Conservation (phyloP, 768 basidiomycete genomes). For the Mrakia blollopis region DNA sequence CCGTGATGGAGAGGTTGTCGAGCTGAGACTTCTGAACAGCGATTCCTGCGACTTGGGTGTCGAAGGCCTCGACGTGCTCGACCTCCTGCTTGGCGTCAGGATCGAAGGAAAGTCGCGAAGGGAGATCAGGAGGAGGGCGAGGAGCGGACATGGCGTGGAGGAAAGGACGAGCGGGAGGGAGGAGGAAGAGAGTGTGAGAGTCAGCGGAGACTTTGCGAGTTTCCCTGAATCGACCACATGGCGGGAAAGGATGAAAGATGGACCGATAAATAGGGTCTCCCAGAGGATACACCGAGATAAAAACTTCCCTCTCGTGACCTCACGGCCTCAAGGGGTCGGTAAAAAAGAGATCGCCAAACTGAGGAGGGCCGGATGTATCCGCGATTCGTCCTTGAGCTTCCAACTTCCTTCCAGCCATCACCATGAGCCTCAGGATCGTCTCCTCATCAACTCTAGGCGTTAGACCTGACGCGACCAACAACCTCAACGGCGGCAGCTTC, state of each 20-base stretch:
- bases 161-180: background rate
- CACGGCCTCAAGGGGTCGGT: too few relatives aligned
- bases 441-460: background rate
- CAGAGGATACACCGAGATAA: too few relatives aligned
- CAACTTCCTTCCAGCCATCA: background rate
- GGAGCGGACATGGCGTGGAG: background rate
- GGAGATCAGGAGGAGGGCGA: background rate
- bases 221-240: background rate
- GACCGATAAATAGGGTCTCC: too few relatives aligned
- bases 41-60: background rate
- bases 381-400: too few relatives aligned
- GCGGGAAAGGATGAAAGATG: background rate
- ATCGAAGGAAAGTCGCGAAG: background rate
- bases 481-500: slow-evolving; percentile 9
- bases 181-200: background rate
- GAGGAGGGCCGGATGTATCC: too few relatives aligned
- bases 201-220: background rate
- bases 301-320: too few relatives aligned
- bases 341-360: too few relatives aligned
- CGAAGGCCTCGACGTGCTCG: slow-evolving; percentile 3
- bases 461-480: background rate
- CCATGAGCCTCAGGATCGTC: background rate
- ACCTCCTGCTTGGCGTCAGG: background rate
- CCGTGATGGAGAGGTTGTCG: slow-evolving; percentile 28
- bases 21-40: slow-evolving; percentile 30